These are phyloP conservation scores for Neoascochyta sp. DNA, from an alignment of 2,329 filamentous ascomycete genomes.

Conservation along the genomic window DNA sequence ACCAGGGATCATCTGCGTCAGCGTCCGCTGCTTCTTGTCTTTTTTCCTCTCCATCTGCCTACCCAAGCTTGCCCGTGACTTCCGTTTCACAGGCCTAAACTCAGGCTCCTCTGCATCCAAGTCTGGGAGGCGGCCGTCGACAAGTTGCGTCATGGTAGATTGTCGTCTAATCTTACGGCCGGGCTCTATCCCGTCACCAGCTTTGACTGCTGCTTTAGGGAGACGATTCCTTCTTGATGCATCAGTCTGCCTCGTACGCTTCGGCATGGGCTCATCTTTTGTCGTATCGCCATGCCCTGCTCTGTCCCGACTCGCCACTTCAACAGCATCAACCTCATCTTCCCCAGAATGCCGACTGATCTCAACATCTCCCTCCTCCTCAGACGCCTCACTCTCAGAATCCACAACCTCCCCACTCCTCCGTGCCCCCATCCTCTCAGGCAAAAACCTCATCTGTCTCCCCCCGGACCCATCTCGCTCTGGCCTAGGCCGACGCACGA, in stretches of 20 bases:
- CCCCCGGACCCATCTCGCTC: slow-evolving; percentile 16
- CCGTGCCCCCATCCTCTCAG: slow-evolving; percentile 22
- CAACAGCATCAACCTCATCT: too few species aligned
- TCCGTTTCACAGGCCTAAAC: slow-evolving; percentile 22
- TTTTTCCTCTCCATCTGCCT: slow-evolving; percentile 10
- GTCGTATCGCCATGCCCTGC: too few species aligned
- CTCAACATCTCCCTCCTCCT: slow-evolving; percentile 3
- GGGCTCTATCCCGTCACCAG: slow-evolving; percentile 4
- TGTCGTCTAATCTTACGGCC: slow-evolving; percentile 23
- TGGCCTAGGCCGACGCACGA: slow-evolving; percentile 18
- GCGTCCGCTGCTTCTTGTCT: slow-evolving; percentile 26
- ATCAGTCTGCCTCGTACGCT: too few species aligned
- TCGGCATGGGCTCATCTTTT: too few species aligned
- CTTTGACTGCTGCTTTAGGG: too few species aligned
- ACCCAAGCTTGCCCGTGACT: slow-evolving; percentile 19
- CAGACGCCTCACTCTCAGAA: slow-evolving; percentile 12
- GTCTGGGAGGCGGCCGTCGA: slow-evolving; percentile 21
- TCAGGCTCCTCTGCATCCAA: slow-evolving; percentile 18
- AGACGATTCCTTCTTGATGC: too few species aligned
- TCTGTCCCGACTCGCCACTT: too few species aligned
- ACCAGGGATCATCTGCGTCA: slow-evolving; percentile 36
- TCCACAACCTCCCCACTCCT: slow-evolving; percentile 12
- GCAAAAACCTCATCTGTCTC: slow-evolving; percentile 28
- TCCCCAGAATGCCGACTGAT: not conserved
- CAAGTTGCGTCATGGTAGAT: slow-evolving; percentile 37